Evolutionary conservation across 2,329 filamentous ascomycete genomes (phyloP), one percentile per base, ranked within the genome.

Genomic region (Alternaria atra): DNA sequence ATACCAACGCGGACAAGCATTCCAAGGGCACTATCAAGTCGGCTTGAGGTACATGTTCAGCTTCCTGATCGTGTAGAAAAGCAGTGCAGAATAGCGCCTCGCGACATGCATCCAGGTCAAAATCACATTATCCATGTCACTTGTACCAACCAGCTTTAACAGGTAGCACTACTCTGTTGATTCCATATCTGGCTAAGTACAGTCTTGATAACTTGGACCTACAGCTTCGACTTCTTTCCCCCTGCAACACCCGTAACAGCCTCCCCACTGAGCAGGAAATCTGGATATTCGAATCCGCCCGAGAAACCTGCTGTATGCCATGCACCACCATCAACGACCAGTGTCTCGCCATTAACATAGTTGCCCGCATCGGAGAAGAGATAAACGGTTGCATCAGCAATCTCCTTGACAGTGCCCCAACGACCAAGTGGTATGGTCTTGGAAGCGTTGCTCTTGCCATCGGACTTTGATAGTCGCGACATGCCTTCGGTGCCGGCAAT

Each of bases 351-450:
- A 68, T 91, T 97, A 47, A 98, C 88, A 77, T 91, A 97, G 75
- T 90, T 93, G 1, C 90, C 94, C 0, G 92, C 89, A 46, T 97
- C 91, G 46, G 91, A 91, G 75, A 97, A 95, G 56, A 98, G 78
- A 72, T 89, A 99, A 0, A 98, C 87, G 0, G 94, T 97, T 1
- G 94, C 92, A 79, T 99, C 94, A 0, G 93, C 91, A 72, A 99
- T 93, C 74, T 99, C 94, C 66, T 90, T 91, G 27, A 97, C 88
- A 0, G 87, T 87, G 6, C 94, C 95, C 78, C 89, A 88, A 58
- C 94, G 85, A 1, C 93, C 93, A 2, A 89, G 80, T 0, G 95
- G 95, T 37, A 97, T 77, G 27, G 66, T 67, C 56, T 73, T 78
- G 35, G 63, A 67, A 23, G 69, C 71, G 32, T 68, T 71, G 6